phyloP scores from a whole-genome alignment of 2,329 filamentous ascomycete genomes.

The Hyphodiscus sp. region DNA sequence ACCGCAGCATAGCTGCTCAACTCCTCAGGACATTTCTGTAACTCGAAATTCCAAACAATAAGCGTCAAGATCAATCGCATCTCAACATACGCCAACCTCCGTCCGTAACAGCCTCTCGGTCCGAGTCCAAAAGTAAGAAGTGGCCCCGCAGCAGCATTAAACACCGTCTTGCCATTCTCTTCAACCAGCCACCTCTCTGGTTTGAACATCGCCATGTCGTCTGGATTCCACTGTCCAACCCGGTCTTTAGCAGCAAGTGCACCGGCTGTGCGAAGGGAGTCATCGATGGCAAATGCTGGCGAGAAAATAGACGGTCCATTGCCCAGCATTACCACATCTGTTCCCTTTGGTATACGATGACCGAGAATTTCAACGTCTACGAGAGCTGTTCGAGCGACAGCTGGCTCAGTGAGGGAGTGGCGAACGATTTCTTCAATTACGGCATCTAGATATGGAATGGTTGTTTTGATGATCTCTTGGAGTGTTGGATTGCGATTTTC shows the following conservation, averaged over 20 bases:
- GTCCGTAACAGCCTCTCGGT: slow-evolving; percentile 34
- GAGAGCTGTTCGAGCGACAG: slow-evolving; percentile 28
- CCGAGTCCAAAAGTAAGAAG: slow-evolving; percentile 33
- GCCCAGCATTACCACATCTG: slow-evolving; percentile 27
- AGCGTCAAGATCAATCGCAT: slow-evolving; percentile 20
- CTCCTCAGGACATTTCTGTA: slow-evolving; percentile 4
- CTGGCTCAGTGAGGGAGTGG: slow-evolving; percentile 25
- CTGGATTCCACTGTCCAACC: slow-evolving; percentile 23
- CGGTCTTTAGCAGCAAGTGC: slow-evolving; percentile 6
- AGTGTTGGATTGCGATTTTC: slow-evolving; percentile 7
- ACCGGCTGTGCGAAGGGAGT: slow-evolving; percentile 12
- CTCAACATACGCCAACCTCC: slow-evolving; percentile 32
- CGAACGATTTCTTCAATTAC: slow-evolving; percentile 29
- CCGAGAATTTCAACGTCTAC: slow-evolving; percentile 31
- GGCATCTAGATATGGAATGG: slow-evolving; percentile 18
- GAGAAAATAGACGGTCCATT: slow-evolving; percentile 16
- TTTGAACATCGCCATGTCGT: slow-evolving; percentile 28
- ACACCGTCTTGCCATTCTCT: slow-evolving; percentile 17
- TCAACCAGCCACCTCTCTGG: slow-evolving; percentile 33
- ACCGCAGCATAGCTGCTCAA: slow-evolving; percentile 3
- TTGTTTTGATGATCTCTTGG: slow-evolving; percentile 10
- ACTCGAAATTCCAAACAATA: slow-evolving; percentile 11
- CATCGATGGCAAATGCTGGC: slow-evolving; percentile 22
- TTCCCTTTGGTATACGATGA: slow-evolving; percentile 32
- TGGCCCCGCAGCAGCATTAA: slow-evolving; percentile 32